These are phyloP conservation scores for Scutellaria baicalensis DNA, from an alignment of 257 asterid species.

Conservation along the genomic window DNA sequence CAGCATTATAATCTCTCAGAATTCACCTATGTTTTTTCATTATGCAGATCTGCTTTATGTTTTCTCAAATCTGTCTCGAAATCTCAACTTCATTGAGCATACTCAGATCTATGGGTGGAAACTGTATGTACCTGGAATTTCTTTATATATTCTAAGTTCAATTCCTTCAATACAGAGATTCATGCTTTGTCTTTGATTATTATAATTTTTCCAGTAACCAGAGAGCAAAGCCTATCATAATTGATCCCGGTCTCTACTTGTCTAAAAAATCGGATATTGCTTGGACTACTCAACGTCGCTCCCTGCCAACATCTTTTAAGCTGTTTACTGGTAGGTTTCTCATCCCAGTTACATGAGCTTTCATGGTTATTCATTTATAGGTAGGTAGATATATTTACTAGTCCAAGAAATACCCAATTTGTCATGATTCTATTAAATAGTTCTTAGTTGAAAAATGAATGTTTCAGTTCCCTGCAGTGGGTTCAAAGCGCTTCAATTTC, in stretches of 20 bases:
- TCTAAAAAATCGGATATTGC: slow-evolving; percentile 85
- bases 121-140: slow-evolving; percentile 51
- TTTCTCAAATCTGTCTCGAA: slow-evolving; percentile 76
- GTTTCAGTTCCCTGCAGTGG: too few species aligned
- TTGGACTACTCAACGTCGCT: slow-evolving; percentile 84
- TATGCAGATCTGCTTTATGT: slow-evolving; percentile 85
- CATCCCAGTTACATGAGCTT: not conserved
- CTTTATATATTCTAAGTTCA: not conserved
- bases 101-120: slow-evolving; percentile 90
- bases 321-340: slow-evolving; percentile 72
- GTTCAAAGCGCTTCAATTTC: too few species aligned
- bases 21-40: slow-evolving; percentile 1
- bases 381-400: not conserved
- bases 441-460: not conserved
- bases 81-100: slow-evolving; percentile 88
- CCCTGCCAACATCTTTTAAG: slow-evolving; percentile 82
- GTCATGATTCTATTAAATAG: not conserved
- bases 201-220: slow-evolving; percentile 60
- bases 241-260: slow-evolving; percentile 94
- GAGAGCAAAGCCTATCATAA: slow-evolving; percentile 86
- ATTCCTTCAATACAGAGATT: not conserved
- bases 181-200: not conserved
- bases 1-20: not conserved
- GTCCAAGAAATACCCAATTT: not conserved
- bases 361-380: not conserved